Base-by-base conservation (phyloP, 2,329 filamentous ascomycete species). In the Aurifilum marmelostoma region DNA sequence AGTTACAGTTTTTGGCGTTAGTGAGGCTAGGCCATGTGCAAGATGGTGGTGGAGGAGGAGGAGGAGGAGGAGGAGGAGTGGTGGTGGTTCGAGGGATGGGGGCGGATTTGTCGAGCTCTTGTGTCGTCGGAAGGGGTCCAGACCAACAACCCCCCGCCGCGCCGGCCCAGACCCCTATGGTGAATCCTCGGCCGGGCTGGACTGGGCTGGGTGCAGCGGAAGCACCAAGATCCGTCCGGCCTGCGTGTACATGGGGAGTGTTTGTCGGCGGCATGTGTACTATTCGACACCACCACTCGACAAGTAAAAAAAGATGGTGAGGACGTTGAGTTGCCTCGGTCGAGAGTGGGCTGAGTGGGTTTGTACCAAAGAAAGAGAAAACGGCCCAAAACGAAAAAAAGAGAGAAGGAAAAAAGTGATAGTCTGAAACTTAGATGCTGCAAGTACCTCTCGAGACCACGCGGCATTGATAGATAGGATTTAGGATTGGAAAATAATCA, bases 171-270 rank as follows among this genome's bases (percentile, higher is more conserved):
- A 27, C 24, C 16, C 62, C 16, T 43, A 18, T 4, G 43, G 11
- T n/a, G 18, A 34, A 21, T 37, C n/a, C n/a, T 14, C 29, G n/a
- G 21, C 52, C 52, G 41, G 41, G 16, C 16, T 43, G 41, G 43
- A 18, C 18, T 47, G 43, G 43, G 43, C 18, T n/a, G 27, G 52
- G 56, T 62, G 68, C 32, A 27, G 68, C 61, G 68, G 68, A 65
- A 65, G 43, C 39, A 67, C 56, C 43, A 56, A 41, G n/a, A 52
- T 52, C 50, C 24, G 50, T 52, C 50, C n/a, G 52, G 61, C 27
- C 8, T 34, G n/a, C 34, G 34, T 34, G 34, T n/a, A n/a, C n/a
- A n/a, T n/a, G n/a, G n/a, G n/a, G n/a, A n/a, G n/a, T n/a, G n/a
- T n/a, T n/a, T n/a, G n/a, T n/a, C n/a, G n/a, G n/a, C n/a, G n/a